Conservation (phyloP, 768 basidiomycete species). For the Suillus spraguei region DNA sequence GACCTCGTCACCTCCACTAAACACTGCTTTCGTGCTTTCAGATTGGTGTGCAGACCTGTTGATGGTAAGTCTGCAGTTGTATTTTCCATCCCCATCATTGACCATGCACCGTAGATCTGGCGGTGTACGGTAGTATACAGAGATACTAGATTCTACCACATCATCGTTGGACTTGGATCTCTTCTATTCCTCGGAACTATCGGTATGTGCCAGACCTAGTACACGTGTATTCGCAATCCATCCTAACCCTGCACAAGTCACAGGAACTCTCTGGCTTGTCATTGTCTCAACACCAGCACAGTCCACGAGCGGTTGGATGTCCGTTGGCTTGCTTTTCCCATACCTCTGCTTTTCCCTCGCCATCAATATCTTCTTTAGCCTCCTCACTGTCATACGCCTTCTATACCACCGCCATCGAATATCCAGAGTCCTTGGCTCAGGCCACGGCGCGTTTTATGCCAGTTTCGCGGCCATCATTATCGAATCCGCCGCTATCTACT, state of each 20-base stretch:
- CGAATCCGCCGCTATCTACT: slow-evolving; percentile 37
- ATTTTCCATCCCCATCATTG: background rate
- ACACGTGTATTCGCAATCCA: background rate
- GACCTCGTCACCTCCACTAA: slow-evolving; percentile 26
- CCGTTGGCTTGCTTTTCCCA: slow-evolving; percentile 34
- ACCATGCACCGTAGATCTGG: slow-evolving; percentile 28
- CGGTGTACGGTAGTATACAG: slow-evolving; percentile 35
- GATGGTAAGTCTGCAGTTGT: slow-evolving; percentile 24
- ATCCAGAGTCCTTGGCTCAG: slow-evolving; percentile 28
- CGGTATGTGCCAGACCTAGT: slow-evolving; percentile 16
- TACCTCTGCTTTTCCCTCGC: slow-evolving; percentile 35
- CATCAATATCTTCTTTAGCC: slow-evolving; percentile 34
- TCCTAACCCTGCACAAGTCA: slow-evolving; percentile 21
- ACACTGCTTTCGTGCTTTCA: slow-evolving; percentile 30
- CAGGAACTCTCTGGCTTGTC: slow-evolving; percentile 31
- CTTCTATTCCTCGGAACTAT: slow-evolving; percentile 29
- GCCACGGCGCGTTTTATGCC: slow-evolving; percentile 30
- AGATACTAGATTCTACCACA: slow-evolving; percentile 25
- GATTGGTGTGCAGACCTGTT: slow-evolving; percentile 35
- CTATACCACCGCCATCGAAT: slow-evolving; percentile 31
- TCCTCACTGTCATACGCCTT: slow-evolving; percentile 34
- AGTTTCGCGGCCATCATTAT: slow-evolving; percentile 37
- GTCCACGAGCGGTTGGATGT: slow-evolving; percentile 29
- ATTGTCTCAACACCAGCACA: slow-evolving; percentile 28
- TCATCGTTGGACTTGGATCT: slow-evolving; percentile 21